Percentiles rank a stretch among this genome's conserved stretches.
phyloP scores from a whole-genome alignment of 1,284 basidiomycete species.

The Fomitopsis schrenkii region DNA sequence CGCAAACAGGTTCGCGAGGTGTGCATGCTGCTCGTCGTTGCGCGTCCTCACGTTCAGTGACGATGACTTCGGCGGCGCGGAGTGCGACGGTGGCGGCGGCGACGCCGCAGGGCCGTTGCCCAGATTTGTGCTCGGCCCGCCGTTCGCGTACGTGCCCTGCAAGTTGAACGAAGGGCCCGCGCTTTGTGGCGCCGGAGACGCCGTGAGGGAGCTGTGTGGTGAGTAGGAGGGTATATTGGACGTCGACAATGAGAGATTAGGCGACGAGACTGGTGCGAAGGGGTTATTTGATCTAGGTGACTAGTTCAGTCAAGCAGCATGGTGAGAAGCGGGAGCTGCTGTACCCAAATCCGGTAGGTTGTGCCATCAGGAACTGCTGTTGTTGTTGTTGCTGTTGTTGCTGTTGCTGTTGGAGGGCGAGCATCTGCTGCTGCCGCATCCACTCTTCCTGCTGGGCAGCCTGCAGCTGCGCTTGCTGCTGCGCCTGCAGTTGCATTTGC shows the following conservation, averaged over 20 bases:
- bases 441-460: conserved; percentile 54
- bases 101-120: conserved; percentile 17
- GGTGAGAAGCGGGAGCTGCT: background rate
- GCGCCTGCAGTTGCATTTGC: conserved; percentile 38
- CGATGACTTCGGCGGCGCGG: conserved; percentile 22
- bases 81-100: conserved; percentile 27
- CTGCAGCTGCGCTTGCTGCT: conserved; percentile 51
- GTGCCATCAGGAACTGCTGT: conserved; percentile 30
- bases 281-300: conserved; percentile 67
- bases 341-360: conserved; percentile 71
- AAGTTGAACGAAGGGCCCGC: conserved; percentile 48
- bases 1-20: conserved; percentile 78
- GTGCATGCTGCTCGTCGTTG: conserved; percentile 58
- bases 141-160: conserved; percentile 50
- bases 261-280: conserved; percentile 17
- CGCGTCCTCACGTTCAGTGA: conserved; percentile 21
- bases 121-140: conserved; percentile 6
- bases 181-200: conserved; percentile 19
- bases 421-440: conserved; percentile 61
- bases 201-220: conserved; percentile 2
- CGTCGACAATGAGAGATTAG: conserved; percentile 12
- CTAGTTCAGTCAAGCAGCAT: background rate
- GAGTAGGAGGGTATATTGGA: conserved; percentile 9
- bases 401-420: conserved; percentile 48
- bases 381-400: conserved; percentile 59